Percentiles rank a stretch among this genome's conserved stretches.
These are phyloP conservation scores for Pseudoturritis turrita DNA, from an alignment of 345 rosid species.

Conservation along the genomic window DNA sequence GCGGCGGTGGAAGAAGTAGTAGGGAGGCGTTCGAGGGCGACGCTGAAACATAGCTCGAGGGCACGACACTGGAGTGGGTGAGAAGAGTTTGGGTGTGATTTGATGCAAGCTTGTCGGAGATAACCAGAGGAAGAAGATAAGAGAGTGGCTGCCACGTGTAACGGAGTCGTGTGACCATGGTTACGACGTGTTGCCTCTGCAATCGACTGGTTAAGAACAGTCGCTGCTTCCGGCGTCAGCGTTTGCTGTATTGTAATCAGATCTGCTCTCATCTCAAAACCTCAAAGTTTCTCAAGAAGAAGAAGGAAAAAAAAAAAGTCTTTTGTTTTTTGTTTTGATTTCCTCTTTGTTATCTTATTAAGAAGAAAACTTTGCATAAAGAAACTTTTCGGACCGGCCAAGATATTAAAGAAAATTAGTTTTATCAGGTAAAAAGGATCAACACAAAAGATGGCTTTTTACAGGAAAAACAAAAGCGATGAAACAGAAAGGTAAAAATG, in stretches of 20 bases:
- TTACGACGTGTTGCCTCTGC: constrained; percentile 88
- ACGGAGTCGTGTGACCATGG: constrained; percentile 94
- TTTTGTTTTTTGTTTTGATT: background rate
- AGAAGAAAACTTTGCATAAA: constrained; percentile 27
- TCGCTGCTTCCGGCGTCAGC: constrained; percentile 94
- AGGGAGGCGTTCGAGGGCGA: constrained; percentile 94
- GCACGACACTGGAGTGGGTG: constrained; percentile 99
- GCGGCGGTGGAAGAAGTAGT: constrained; percentile 49
- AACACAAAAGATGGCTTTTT: constrained; percentile 34
- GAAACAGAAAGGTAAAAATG: constrained; percentile 24
- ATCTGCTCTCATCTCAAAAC: constrained; percentile 77
- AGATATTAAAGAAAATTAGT: background rate
- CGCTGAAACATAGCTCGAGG: constrained; percentile 97
- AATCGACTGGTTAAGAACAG: constrained; percentile 76
- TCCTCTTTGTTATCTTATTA: constrained; percentile 1
- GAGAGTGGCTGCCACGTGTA: constrained; percentile 94
- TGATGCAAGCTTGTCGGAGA: constrained; percentile 96
- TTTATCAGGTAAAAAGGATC: constrained; percentile 13
- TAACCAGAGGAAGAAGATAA: constrained; percentile 74
- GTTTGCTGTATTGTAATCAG: constrained; percentile 95
- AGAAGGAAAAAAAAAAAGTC: background rate
- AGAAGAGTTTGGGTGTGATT: constrained; percentile 95
- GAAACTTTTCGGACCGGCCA: constrained; percentile 24
- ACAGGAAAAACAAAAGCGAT: constrained; percentile 30
- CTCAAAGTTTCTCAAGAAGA: background rate